Evolutionary conservation across 768 basidiomycete species (phyloP).

Genomic region (Lactarius trivialis): DNA sequence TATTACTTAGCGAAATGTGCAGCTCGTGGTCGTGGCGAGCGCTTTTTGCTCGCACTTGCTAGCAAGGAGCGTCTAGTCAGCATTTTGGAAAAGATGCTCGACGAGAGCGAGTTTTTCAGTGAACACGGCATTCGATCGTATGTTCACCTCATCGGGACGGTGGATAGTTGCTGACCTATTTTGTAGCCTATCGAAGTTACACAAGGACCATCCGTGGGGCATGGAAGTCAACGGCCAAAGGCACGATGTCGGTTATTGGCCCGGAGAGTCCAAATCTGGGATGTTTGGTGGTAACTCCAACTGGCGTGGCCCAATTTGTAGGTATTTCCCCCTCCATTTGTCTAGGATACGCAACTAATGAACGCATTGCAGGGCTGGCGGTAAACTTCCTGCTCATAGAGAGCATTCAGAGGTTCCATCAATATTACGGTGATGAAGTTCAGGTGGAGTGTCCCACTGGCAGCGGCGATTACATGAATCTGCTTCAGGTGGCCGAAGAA

Average conservation of each 20-base stretch:
- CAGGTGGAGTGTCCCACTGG: conserved; percentile 96
- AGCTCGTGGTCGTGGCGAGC: conserved; percentile 66
- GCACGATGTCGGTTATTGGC: conserved; percentile 95
- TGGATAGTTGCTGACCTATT: background rate
- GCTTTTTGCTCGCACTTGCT: conserved; percentile 81
- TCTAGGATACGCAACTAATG: conserved; percentile 6
- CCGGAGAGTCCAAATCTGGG: conserved; percentile 91
- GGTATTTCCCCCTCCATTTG: conserved; percentile 25
- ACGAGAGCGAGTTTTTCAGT: conserved; percentile 94
- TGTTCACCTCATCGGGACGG: conserved; percentile 29
- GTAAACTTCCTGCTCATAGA: conserved; percentile 96
- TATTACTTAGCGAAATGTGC: conserved; percentile 24
- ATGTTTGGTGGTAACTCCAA: conserved; percentile 99
- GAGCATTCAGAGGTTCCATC: conserved; percentile 93
- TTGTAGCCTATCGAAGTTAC: conserved; percentile 77
- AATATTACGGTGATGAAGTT: conserved; percentile 91
- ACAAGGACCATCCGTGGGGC: conserved; percentile 90
- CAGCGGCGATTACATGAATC: conserved; percentile 96
- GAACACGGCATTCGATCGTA: conserved; percentile 95
- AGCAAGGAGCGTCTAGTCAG: conserved; percentile 84
- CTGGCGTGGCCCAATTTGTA: conserved; percentile 89
- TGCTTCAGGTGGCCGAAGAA: conserved; percentile 90
- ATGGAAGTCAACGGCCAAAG: conserved; percentile 90
- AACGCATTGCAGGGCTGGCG: conserved; percentile 65
- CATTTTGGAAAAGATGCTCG: conserved; percentile 94